Base-by-base conservation (phyloP, 2,329 filamentous ascomycete genomes). In the Pseudocercospora crystallina region DNA sequence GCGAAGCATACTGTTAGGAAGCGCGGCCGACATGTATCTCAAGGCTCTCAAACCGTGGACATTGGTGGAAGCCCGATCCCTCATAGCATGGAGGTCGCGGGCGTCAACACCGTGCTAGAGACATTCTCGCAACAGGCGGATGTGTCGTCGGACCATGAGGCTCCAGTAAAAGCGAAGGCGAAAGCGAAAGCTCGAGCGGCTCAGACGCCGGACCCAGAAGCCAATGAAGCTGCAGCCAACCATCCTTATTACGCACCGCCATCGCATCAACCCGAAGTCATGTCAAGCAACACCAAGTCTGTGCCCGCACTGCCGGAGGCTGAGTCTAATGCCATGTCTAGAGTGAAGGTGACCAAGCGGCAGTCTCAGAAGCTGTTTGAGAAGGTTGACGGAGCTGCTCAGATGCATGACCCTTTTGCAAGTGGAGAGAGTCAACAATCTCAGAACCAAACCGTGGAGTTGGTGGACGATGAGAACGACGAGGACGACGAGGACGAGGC, bases 251-350 rank as follows among this genome's bases (percentile, higher is more conserved):
- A 15, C 12, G 46, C 43, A 26, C 57, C 47, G 26, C 51, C 48
- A 10, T 54, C 50, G 7, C 48, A 57, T 33, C 54, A 52, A 35
- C 42, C 51, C 15, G 37, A 32, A 31, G 29, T 43, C 11, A 34
- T 73, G 9, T 73, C 71, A 1, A 73, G 71, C 59, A 75, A 74
- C 44, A 69, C 60, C 35, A 77, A 64, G 66, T 72, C 52, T 58
- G 61, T 64, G 59, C 75, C 63, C 68, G 72, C 56, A 62, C 73
- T 69, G 14, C 72, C 72, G 20, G 57, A 61, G 34, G 68, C 66
- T 38, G 66, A 67, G 5, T 74, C 72, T 57, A 79, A 65, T 53
- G 67, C 56, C 47, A 71, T 70, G 57, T 68, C 62, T 62, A 44
- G 34, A 8, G 51, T 55, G 26, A 48, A 54, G 15, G 32, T 34